A percentile compares a stretch with the other conserved stretches of the same genome.
phyloP scores from a whole-genome alignment of 371 early-diverging fungal species.

The Batrachochytrium dendrobatidis region DNA sequence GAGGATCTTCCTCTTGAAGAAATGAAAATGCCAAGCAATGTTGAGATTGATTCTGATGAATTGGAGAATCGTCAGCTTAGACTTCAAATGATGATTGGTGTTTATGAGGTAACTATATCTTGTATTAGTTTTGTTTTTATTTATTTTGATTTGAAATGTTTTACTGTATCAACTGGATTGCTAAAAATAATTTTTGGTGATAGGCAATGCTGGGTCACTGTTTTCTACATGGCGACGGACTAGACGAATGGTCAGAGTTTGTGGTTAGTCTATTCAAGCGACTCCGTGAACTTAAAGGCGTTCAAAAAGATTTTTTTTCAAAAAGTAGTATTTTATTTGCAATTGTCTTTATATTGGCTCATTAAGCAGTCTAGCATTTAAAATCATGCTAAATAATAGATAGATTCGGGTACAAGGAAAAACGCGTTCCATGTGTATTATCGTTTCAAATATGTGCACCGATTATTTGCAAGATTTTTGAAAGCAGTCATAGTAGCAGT shows the following conservation, averaged over 20 bases:
- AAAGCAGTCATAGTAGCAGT: neutral
- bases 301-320: neutral
- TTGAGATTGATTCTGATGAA: neutral
- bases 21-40: neutral
- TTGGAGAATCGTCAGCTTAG: neutral
- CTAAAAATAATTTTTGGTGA: too few species aligned
- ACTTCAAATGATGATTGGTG: neutral
- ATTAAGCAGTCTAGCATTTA: neutral
- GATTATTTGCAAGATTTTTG: neutral
- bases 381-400: neutral
- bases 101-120: too few species aligned
- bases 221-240: neutral
- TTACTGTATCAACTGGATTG: too few species aligned
- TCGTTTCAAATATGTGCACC: neutral
- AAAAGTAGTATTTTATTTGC: neutral
- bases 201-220: constrained; percentile 3
- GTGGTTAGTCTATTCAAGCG: neutral
- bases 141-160: too few species aligned
- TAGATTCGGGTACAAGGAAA: too few species aligned
- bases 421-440: neutral
- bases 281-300: neutral
- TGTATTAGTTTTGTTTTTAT: too few species aligned
- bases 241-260: neutral
- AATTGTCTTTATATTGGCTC: neutral
- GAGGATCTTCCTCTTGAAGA: neutral